Percentiles rank a stretch among this genome's conserved stretches.
phyloP scores from a whole-genome alignment of 441 rosid genomes.

The Adansonia rubrostipa region DNA sequence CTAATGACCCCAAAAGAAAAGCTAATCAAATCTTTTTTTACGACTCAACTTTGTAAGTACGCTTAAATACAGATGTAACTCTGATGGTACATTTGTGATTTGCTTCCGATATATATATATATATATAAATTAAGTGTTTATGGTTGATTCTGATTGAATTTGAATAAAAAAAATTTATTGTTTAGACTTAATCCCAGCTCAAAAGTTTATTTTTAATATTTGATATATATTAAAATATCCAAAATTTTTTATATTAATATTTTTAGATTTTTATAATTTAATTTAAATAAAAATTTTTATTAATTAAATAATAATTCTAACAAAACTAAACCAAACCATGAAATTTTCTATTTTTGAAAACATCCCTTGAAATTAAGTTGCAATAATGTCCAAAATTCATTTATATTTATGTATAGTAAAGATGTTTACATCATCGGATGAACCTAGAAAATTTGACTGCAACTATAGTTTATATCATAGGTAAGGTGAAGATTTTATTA shows the following conservation, averaged over 20 bases:
- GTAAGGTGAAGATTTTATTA: conserved; percentile 1
- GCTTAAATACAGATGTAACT: not conserved
- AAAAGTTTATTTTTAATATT: no score
- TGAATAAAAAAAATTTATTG: no score
- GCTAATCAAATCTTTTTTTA: not conserved
- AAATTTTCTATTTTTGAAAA: not conserved
- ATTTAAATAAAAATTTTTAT: no score
- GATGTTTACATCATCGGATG: not conserved
- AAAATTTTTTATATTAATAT: no score
- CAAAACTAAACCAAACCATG: no score
- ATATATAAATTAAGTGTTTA: no score
- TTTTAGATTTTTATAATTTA: no score
- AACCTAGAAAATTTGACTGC: not conserved
- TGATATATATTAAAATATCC: no score
- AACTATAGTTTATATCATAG: not conserved
- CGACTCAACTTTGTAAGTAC: not conserved
- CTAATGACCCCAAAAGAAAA: not conserved
- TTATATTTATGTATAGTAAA: not conserved
- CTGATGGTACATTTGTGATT: conserved; percentile 5
- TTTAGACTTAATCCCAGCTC: no score
- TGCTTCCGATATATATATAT: not conserved
- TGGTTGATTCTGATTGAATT: no score
- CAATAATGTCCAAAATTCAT: not conserved
- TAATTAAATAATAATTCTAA: no score
- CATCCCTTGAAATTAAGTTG: not conserved